Conservation (phyloP, 2,329 filamentous ascomycete genomes). For the Didymella pinodella region DNA sequence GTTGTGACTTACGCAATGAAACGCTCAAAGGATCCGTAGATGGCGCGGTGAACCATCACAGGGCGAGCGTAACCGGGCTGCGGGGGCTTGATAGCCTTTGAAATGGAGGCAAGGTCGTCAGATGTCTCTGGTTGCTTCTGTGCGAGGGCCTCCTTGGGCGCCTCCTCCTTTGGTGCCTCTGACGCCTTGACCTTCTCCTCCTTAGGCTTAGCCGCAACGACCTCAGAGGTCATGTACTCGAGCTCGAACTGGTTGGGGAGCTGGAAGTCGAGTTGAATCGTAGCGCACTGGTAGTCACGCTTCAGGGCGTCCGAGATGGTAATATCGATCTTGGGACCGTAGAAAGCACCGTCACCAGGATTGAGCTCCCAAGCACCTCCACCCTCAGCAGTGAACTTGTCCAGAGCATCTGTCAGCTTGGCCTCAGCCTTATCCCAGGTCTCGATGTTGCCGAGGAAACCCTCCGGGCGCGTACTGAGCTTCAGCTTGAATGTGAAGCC, state of each 20-base stretch:
- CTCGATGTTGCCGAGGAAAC: conserved; percentile 83
- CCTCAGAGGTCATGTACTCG: conserved; percentile 80
- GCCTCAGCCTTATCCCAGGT: conserved; percentile 90
- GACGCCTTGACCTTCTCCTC: conserved; percentile 43
- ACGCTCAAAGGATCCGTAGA: conserved; percentile 74
- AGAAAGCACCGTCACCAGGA: conserved; percentile 95
- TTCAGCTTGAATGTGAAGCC: conserved; percentile 93
- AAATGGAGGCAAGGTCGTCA: conserved; percentile 25
- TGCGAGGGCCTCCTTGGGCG: conserved; percentile 30
- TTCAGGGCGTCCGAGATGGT: conserved; percentile 88
- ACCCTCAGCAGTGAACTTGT: conserved; percentile 69
- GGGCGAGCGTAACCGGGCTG: conserved; percentile 72
- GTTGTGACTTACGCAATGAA: conserved; percentile 63
- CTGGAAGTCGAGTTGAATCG: conserved; percentile 94
- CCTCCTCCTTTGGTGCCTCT: conserved; percentile 39
- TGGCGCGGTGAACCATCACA: conserved; percentile 87
- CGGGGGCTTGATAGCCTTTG: conserved; percentile 39
- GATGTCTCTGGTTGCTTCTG: conserved; percentile 30
- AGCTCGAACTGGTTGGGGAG: conserved; percentile 85
- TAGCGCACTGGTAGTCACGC: conserved; percentile 88
- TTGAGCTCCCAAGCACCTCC: conserved; percentile 86
- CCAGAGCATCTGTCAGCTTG: conserved; percentile 79
- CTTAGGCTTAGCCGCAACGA: conserved; percentile 52
- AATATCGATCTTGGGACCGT: conserved; percentile 98
- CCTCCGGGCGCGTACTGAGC: conserved; percentile 88